phyloP scores from a whole-genome alignment of 306 rosid genomes.

The Cucurbita moschata region DNA sequence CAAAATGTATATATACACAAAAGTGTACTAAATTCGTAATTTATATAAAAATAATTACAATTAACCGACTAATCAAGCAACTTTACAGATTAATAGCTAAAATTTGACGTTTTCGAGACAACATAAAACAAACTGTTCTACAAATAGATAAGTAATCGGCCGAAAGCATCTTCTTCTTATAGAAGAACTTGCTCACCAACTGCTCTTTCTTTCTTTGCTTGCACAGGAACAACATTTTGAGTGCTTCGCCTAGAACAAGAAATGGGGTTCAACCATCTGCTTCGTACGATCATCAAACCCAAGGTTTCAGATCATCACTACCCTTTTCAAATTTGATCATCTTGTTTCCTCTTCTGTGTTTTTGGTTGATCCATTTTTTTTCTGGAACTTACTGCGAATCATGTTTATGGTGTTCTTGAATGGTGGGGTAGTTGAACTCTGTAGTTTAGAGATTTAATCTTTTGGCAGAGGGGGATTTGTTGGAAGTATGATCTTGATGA shows the following conservation, averaged over 20 bases:
- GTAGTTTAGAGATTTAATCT: neutral
- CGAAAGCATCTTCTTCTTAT: neutral
- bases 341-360: neutral
- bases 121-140: neutral
- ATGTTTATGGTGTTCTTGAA: neutral
- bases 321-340: neutral
- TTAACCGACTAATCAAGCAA: neutral
- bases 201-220: too few relatives aligned
- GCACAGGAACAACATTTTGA: too few relatives aligned
- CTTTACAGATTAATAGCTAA: neutral
- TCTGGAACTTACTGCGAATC: neutral
- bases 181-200: neutral
- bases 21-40: neutral
- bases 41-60: neutral
- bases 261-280: conserved; percentile 22
- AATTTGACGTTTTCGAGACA: neutral
- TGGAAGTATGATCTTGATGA: neutral
- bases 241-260: neutral
- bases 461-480: neutral
- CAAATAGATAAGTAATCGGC: neutral
- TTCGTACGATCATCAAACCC: conserved; percentile 25
- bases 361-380: neutral
- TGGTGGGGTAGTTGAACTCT: neutral
- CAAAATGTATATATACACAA: neutral
- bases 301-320: conserved; percentile 18